phyloP scores from a whole-genome alignment of 1,139 yeast species.

The Nakaseomyces glabratus region DNA sequence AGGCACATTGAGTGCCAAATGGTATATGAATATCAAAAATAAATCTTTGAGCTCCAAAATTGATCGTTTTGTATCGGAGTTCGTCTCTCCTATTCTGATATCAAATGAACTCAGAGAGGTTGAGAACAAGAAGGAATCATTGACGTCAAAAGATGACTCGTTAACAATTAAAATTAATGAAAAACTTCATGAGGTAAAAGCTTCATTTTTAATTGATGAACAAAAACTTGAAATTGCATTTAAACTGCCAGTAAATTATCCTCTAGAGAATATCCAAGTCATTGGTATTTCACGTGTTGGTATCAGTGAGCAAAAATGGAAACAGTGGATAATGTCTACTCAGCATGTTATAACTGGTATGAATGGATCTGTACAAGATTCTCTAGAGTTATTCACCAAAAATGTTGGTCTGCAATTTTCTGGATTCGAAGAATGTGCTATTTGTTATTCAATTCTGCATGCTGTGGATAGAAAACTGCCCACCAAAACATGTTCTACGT shows the following conservation, averaged over 20 bases:
- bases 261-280: conserved; percentile 62
- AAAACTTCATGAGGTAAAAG: conserved; percentile 59
- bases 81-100: conserved; percentile 58
- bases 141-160: conserved; percentile 43
- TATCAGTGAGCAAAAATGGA: conserved; percentile 87
- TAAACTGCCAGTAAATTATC: conserved; percentile 61
- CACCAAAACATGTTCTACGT: conserved; percentile 76
- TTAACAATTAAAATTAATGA: conserved; percentile 55
- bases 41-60: conserved; percentile 40
- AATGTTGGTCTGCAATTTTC: conserved; percentile 78
- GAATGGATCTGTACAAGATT: conserved; percentile 75
- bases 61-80: conserved; percentile 53
- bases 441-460: conserved; percentile 84
- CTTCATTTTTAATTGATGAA: conserved; percentile 75
- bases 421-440: conserved; percentile 94
- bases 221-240: conserved; percentile 77
- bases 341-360: conserved; percentile 63
- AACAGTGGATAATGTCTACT: conserved; percentile 89
- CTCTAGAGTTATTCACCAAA: conserved; percentile 70
- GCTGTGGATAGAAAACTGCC: conserved; percentile 84
- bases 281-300: conserved; percentile 79
- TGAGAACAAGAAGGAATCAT: conserved; percentile 34
- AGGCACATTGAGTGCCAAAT: conserved; percentile 59
- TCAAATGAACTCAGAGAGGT: conserved; percentile 50
- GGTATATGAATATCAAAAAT: conserved; percentile 51